Conservation (phyloP, 352 stramenopile species). For the Pythium coloratum region DNA sequence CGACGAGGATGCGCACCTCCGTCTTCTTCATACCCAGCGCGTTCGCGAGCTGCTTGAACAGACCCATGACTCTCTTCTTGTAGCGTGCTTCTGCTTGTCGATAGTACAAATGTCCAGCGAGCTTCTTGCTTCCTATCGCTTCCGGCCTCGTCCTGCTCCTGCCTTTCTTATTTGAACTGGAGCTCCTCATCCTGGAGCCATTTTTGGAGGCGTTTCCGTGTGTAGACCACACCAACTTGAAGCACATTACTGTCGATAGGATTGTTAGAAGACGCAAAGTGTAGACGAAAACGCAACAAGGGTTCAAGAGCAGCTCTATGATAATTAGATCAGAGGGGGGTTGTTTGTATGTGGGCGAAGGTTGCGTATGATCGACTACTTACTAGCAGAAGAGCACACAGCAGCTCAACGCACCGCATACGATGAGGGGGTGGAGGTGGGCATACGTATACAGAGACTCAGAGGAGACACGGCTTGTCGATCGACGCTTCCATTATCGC, state of each 20-base stretch:
- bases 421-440: background rate
- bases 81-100: background rate
- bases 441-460: slow-evolving; percentile 7
- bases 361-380: slow-evolving; percentile 1
- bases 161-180: slow-evolving; percentile 12
- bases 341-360: background rate
- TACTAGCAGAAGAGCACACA: background rate
- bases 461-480: slow-evolving; percentile 1
- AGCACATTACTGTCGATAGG: slow-evolving; percentile 4
- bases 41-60: slow-evolving; percentile 82
- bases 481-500: slow-evolving; percentile 21
- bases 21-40: slow-evolving; percentile 83
- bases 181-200: background rate
- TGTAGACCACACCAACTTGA: slow-evolving; percentile 12
- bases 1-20: slow-evolving; percentile 85
- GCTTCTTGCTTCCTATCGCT: background rate
- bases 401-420: background rate
- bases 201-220: background rate
- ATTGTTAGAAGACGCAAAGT: slow-evolving; percentile 16
- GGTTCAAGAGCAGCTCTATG: slow-evolving; percentile 18
- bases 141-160: background rate
- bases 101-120: background rate
- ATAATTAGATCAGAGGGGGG: slow-evolving; percentile 14
- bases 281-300: slow-evolving; percentile 15
- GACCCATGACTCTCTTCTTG: slow-evolving; percentile 46